Evolutionary conservation across 108 stramenopile species (phyloP).

Genomic region (Aurantiochytrium sp.): DNA sequence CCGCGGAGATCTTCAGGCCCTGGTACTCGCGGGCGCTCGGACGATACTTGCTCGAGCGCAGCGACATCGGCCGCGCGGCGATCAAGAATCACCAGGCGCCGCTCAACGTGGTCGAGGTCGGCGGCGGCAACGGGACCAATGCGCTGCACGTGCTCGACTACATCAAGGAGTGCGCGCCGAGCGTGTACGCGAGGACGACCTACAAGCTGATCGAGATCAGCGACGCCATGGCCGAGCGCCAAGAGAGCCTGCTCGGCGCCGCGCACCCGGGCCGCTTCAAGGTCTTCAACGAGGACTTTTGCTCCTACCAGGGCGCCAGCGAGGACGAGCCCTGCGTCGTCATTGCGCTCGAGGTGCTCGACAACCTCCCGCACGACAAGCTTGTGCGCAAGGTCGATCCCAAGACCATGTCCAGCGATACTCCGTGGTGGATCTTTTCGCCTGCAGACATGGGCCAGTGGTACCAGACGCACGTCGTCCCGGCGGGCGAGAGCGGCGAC

Average conservation of each 20-base stretch:
- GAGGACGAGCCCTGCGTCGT: background rate
- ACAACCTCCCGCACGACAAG: conserved; percentile 38
- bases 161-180: background rate
- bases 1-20: conserved; percentile 27
- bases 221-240: background rate
- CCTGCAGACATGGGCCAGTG: background rate
- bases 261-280: background rate
- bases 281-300: background rate
- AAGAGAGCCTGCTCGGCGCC: background rate
- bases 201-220: background rate
- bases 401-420: background rate
- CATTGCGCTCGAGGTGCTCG: conserved; percentile 14
- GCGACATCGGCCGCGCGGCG: background rate
- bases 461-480: background rate
- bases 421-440: background rate
- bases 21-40: background rate
- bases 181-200: background rate
- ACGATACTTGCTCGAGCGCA: background rate
- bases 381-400: background rate
- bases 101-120: conserved; percentile 17
- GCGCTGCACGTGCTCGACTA: conserved; percentile 23
- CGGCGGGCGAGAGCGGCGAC: background rate
- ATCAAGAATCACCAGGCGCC: too few relatives aligned
- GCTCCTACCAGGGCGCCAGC: background rate
- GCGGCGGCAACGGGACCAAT: conserved; percentile 19